A percentile compares a stretch with the other conserved stretches of the same genome.
These are phyloP conservation scores for Corymbia calophylla DNA, from an alignment of 441 rosid species.

Conservation along the genomic window DNA sequence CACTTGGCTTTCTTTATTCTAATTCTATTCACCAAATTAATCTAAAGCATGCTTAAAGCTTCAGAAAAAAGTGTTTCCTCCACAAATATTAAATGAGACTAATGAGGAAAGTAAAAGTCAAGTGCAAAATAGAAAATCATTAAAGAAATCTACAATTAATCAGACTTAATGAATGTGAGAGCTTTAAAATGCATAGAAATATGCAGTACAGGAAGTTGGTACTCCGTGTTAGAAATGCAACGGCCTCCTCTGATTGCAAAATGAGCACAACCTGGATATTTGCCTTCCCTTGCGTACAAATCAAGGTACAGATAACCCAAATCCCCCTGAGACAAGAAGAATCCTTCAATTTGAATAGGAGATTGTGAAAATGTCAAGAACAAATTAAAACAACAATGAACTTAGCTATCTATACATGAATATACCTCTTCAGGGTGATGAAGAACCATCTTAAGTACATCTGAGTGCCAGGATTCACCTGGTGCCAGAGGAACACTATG, in stretches of 20 bases:
- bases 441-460: slow-evolving; percentile 79
- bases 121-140: background rate
- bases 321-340: slow-evolving; percentile 65
- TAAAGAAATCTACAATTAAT: background rate
- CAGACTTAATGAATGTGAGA: background rate
- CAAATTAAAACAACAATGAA: background rate
- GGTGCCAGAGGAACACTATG: slow-evolving; percentile 53
- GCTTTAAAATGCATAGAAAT: background rate
- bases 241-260: slow-evolving; percentile 94
- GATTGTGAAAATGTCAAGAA: background rate
- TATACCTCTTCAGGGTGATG: slow-evolving; percentile 91
- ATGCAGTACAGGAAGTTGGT: slow-evolving; percentile 82
- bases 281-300: slow-evolving; percentile 75
- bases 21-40: background rate
- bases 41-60: background rate
- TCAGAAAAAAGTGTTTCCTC: background rate
- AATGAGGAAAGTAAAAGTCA: background rate
- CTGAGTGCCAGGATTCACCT: slow-evolving; percentile 98
- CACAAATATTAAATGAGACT: background rate
- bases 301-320: slow-evolving; percentile 91
- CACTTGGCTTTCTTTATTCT: background rate
- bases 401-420: background rate
- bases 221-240: slow-evolving; percentile 73
- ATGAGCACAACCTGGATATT: slow-evolving; percentile 95
- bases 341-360: background rate